A percentile compares a stretch with the other conserved stretches of the same genome.
Conservation (phyloP, 257 asterid genomes). For the Galeopsis tetrahit region DNA sequence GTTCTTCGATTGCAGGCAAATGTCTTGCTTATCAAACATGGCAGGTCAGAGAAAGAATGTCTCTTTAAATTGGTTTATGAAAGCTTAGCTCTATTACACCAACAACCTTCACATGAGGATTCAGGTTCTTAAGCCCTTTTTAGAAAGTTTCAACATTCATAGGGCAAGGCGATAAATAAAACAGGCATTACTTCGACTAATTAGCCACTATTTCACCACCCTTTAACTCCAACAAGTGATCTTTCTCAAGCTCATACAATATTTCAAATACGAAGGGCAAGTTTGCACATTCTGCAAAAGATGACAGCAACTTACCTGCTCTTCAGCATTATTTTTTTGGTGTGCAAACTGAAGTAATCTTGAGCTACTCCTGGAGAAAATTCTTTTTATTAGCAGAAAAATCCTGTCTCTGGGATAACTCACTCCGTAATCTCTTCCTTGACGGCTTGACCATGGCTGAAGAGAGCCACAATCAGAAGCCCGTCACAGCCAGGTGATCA, state of each 20-base stretch:
- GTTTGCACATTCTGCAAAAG: conserved; percentile 42
- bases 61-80: conserved; percentile 39
- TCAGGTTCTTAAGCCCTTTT: conserved; percentile 29
- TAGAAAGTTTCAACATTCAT: conserved; percentile 33
- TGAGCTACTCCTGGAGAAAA: conserved; percentile 37
- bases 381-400: conserved; percentile 8
- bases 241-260: conserved; percentile 39
- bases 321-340: conserved; percentile 31
- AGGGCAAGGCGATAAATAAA: conserved; percentile 31
- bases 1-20: conserved; percentile 34
- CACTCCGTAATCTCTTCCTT: background rate
- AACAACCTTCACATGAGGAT: conserved; percentile 43
- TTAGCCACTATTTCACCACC: conserved; percentile 42
- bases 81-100: conserved; percentile 39
- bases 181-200: conserved; percentile 32
- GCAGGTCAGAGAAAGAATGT: conserved; percentile 34
- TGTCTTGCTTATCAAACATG: conserved; percentile 41
- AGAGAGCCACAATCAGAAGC: conserved; percentile 20
- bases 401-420: background rate
- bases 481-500: conserved; percentile 16
- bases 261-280: conserved; percentile 34
- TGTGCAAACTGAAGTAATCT: conserved; percentile 50
- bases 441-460: conserved; percentile 27
- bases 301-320: conserved; percentile 37
- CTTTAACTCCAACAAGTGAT: conserved; percentile 41